Conservation (phyloP, 2,329 filamentous ascomycete species). For the Grosmannia penicillata region DNA sequence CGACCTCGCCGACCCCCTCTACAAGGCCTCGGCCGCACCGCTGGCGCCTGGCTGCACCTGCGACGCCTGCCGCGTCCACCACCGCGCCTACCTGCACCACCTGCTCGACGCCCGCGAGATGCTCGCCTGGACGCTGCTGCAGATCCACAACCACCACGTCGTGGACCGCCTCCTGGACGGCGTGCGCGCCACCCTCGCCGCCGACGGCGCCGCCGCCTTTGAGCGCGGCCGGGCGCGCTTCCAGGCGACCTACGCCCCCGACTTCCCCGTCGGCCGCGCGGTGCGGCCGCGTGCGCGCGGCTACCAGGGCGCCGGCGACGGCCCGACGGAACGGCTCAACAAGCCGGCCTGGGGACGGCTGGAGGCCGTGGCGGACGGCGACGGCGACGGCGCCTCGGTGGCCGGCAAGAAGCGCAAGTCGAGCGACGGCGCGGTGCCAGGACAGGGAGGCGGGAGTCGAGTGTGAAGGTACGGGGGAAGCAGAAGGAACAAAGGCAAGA, state of each 20-base stretch:
- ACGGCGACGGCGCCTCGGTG: no score
- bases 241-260: slow-evolving; percentile 44
- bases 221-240: slow-evolving; percentile 32
- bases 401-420: no score
- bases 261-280: slow-evolving; percentile 60
- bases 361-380: slow-evolving; percentile 17
- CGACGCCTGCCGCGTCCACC: slow-evolving; percentile 72
- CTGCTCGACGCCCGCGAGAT: slow-evolving; percentile 85
- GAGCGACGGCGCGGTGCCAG: no score
- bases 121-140: slow-evolving; percentile 86
- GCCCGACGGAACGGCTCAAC: slow-evolving; percentile 45
- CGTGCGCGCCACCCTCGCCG: slow-evolving; percentile 49
- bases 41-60: slow-evolving; percentile 54
- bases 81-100: slow-evolving; percentile 78
- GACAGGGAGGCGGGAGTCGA: no score
- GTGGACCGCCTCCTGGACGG: slow-evolving; percentile 58
- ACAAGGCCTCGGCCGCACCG: slow-evolving; percentile 49
- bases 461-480: no score
- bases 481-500: no score
- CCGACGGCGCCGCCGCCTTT: slow-evolving; percentile 42
- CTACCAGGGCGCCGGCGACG: slow-evolving; percentile 65
- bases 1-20: slow-evolving; percentile 57
- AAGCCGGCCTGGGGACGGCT: slow-evolving; percentile 45
- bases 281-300: slow-evolving; percentile 66
- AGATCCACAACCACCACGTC: slow-evolving; percentile 76